These are phyloP conservation scores for Mycosphaerelloides madeirae DNA, from an alignment of 2,329 filamentous ascomycete genomes.

Conservation along the genomic window DNA sequence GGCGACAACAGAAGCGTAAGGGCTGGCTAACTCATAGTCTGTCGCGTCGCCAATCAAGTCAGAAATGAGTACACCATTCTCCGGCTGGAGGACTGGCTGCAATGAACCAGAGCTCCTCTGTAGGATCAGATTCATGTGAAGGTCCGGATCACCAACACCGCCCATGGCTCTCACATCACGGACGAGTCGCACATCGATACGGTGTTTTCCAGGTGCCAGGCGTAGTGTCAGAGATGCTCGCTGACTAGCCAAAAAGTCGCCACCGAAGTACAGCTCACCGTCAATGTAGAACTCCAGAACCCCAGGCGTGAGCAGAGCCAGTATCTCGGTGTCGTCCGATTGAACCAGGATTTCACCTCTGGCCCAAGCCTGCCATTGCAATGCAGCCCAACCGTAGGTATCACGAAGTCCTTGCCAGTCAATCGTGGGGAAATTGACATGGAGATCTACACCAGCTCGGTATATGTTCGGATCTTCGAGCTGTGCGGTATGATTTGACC, in stretches of 20 bases:
- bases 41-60: constrained; percentile 41
- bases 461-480: constrained; percentile 26
- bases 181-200: constrained; percentile 49
- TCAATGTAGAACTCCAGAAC: constrained; percentile 53
- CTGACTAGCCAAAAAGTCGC: constrained; percentile 52
- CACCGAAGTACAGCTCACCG: constrained; percentile 50
- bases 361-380: constrained; percentile 57
- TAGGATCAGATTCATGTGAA: constrained; percentile 40
- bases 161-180: constrained; percentile 56
- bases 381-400: constrained; percentile 55
- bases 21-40: constrained; percentile 43
- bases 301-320: constrained; percentile 45
- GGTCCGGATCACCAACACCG: constrained; percentile 44
- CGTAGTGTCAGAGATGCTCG: constrained; percentile 48
- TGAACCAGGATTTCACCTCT: constrained; percentile 45
- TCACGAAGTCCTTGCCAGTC: constrained; percentile 51
- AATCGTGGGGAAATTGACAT: constrained; percentile 46
- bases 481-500: constrained; percentile 41
- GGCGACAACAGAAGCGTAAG: constrained; percentile 46
- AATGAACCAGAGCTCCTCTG: constrained; percentile 28
- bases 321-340: constrained; percentile 26
- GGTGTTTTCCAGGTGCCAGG: constrained; percentile 48
- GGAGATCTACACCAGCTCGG: constrained; percentile 36
- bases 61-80: constrained; percentile 40
- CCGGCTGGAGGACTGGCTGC: constrained; percentile 16